A percentile compares a stretch with the other conserved stretches of the same genome.
These are phyloP conservation scores for Ceratocystis albifundus DNA, from an alignment of 2,329 filamentous ascomycete species.

Conservation along the genomic window DNA sequence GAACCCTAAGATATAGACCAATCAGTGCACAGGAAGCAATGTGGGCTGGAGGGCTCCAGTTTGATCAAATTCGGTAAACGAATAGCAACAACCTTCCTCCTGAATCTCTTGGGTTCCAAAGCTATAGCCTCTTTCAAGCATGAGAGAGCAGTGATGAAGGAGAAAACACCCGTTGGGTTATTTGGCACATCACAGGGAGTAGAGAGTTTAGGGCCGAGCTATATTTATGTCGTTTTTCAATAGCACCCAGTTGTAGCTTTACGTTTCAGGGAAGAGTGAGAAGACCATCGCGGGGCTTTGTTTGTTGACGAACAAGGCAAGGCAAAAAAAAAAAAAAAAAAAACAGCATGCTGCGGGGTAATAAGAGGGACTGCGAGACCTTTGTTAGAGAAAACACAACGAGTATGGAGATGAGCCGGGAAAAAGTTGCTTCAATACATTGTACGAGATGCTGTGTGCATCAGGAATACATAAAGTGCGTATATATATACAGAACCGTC, in stretches of 20 bases:
- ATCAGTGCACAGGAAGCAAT: neutral
- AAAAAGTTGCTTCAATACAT: neutral
- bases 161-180: no score
- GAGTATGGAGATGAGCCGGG: no score
- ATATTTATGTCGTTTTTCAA: no score
- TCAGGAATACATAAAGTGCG: neutral
- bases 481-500: neutral
- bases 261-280: neutral
- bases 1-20: neutral
- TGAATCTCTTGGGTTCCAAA: neutral
- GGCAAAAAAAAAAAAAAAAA: neutral
- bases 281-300: neutral
- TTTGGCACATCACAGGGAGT: no score
- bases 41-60: neutral
- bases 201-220: no score
- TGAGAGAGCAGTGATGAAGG: neutral
- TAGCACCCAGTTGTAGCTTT: neutral
- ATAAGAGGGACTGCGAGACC: neutral
- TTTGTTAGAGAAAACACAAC: neutral
- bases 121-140: neutral
- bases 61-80: neutral
- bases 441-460: neutral
- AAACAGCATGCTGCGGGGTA: constrained; percentile 2
- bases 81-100: neutral
- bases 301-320: neutral